Base-by-base conservation (phyloP, 371 early-diverging fungal genomes). In the Batkoa obscura region DNA sequence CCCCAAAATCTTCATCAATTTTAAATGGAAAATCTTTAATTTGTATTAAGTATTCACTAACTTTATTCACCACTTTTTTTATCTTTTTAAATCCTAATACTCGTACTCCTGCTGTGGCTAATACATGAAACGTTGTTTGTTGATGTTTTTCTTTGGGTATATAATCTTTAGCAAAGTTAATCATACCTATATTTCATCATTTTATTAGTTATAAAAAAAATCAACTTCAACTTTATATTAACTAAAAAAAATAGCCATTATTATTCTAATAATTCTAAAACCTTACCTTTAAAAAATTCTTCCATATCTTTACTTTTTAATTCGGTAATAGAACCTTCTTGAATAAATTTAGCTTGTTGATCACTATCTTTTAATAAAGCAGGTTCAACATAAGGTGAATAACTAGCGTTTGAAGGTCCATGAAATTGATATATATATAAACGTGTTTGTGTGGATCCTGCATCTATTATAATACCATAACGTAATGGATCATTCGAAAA, bases 401-500 rank as follows among this genome's bases (percentile, higher is more conserved):
- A 6, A 15, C 39, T 15, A 5, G 53, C 53, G 30, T 53, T 53
- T 8, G 39, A 15, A 37, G 53, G 53, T 8, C 53, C 53, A 8
- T 35, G 5, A 36, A 36, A 53, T 39, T 39, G 8, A 15, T 53
- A 53, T 10, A 53, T 38, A 15, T 53, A 53, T 37, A 53, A 31
- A 35, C 53, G 35, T 34, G 53, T 53, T 30, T 53, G 53, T 12
- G 53, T 53, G 3, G 38, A 37, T 23, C 53, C 53, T n/a, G 53
- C 35, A 53, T 53, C 53, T 23, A 53, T 30, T 38, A 53, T 53
- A 38, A 53, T 53, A 4, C 53, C 53, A 15, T 53, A 53, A n/a
- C n/a, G n/a, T n/a, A n/a, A n/a, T n/a, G n/a, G n/a, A n/a, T n/a
- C n/a, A n/a, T n/a, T n/a, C n/a, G n/a, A n/a, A n/a, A n/a, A n/a